Conservation (phyloP, 1,139 yeast genomes). For the Arxiozyma slooffiae region DNA sequence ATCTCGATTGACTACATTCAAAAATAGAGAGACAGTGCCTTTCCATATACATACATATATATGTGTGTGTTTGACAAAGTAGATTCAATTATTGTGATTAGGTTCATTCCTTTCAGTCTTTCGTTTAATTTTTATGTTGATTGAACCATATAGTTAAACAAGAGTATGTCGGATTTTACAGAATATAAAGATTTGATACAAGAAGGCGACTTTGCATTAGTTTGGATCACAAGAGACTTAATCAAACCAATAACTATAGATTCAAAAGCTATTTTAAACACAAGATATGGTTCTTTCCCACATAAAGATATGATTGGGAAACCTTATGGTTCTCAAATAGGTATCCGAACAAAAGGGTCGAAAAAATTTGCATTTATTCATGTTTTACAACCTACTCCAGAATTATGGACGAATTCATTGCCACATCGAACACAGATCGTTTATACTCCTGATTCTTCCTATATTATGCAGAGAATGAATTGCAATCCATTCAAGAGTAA, state of each 20-base stretch:
- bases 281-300: constrained; percentile 81
- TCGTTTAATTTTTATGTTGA: too few relatives aligned
- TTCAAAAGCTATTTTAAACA: constrained; percentile 54
- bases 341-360: constrained; percentile 52
- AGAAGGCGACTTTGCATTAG: constrained; percentile 79
- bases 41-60: too few relatives aligned
- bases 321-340: constrained; percentile 76
- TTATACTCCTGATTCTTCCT: constrained; percentile 89
- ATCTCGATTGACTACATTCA: not conserved
- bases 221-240: constrained; percentile 72
- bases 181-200: constrained; percentile 39
- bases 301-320: constrained; percentile 76
- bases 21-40: too few relatives aligned
- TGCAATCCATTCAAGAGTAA: constrained; percentile 57
- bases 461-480: constrained; percentile 70
- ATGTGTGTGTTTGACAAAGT: too few relatives aligned
- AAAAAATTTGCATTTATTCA: constrained; percentile 68
- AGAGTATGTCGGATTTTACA: constrained; percentile 10
- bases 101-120: not conserved
- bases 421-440: constrained; percentile 98
- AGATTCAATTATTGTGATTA: too few relatives aligned
- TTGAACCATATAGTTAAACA: not conserved
- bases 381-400: constrained; percentile 84
- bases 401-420: constrained; percentile 85
- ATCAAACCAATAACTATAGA: constrained; percentile 65